A percentile compares a stretch with the other conserved stretches of the same genome.
These are phyloP conservation scores for Pittosporum tobira DNA, from an alignment of 129 eudicot species.

Conservation along the genomic window DNA sequence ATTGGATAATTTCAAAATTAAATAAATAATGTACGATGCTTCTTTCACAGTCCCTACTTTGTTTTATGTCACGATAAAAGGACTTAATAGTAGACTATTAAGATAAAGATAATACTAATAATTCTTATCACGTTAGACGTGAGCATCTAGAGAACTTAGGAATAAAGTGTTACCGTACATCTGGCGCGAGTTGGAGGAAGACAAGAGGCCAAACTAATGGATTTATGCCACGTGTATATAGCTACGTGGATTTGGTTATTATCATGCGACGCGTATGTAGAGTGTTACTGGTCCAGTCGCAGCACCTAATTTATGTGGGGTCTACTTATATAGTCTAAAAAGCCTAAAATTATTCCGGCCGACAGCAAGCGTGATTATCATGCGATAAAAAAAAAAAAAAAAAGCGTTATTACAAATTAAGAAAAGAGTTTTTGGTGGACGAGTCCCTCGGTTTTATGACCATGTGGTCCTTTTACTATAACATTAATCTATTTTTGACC, in stretches of 20 bases:
- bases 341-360: slow-evolving; percentile 1
- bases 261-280: slow-evolving; percentile 5
- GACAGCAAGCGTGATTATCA: too few species aligned
- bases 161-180: slow-evolving; percentile 14
- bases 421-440: neutral
- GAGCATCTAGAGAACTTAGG: slow-evolving; percentile 10
- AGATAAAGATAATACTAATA: neutral
- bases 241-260: neutral
- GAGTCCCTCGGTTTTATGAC: neutral
- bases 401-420: neutral
- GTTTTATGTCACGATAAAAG: slow-evolving; percentile 7
- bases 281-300: neutral
- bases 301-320: neutral
- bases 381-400: too few species aligned
- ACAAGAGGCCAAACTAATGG: neutral
- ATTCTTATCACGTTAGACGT: slow-evolving; percentile 18
- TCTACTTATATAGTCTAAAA: neutral
- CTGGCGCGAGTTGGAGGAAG: too few species aligned
- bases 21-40: neutral
- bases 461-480: neutral
- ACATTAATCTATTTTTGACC: too few species aligned
- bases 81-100: neutral
- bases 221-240: neutral
- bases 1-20: neutral
- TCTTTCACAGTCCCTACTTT: neutral